Base-by-base conservation (phyloP, 169 alveolate genomes). In the Babesia ovata region DNA sequence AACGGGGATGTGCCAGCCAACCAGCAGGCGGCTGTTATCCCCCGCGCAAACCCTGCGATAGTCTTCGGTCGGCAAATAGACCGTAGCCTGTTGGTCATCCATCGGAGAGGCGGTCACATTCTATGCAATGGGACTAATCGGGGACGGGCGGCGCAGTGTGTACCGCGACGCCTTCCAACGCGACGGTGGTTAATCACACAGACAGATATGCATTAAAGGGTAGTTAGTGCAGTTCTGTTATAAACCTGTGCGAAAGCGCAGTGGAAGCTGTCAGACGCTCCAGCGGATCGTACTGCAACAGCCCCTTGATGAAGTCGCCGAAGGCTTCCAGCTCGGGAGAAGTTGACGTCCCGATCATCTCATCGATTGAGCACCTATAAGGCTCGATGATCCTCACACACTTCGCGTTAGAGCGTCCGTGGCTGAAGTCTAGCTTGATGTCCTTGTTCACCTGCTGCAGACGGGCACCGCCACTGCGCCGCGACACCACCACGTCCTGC, bases 201-300 rank as follows among this genome's bases (percentile, higher is more conserved):
- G 28, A 8, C 14, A 16, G 26, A 13, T 4, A 33, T 3, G 46
- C 13, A 54, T 79, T 59, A 79, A 21, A 77, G 59, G 72, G 6
- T 86, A 88, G 45, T 92, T 93, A 29, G 98, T 86, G 52, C 95
- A 81, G 56, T 16, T 95, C 97, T 61, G 96, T 98, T 75, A 95
- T 96, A 87, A 94, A 97, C 44, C 97, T 97, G 86, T 97, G 99
- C 1, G 94, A 88, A 78, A 97, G 77, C 50, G 97, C 96, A 72
- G 92, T 96, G 56, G 84, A 63, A n/a, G 98, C 93, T 26, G 69
- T 92, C 24, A 94, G 90, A 52, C 98, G 73, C 63, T 91, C 84
- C 50, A 91, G 60, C 6, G 98, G 98, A 57, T 94, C 97, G 63
- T 95, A 95, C 75, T 90, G 90, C 76, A 95, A 79, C 53, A 95